These are phyloP conservation scores for Blastocystis sp. DNA, from an alignment of 352 stramenopile species.

Conservation along the genomic window DNA sequence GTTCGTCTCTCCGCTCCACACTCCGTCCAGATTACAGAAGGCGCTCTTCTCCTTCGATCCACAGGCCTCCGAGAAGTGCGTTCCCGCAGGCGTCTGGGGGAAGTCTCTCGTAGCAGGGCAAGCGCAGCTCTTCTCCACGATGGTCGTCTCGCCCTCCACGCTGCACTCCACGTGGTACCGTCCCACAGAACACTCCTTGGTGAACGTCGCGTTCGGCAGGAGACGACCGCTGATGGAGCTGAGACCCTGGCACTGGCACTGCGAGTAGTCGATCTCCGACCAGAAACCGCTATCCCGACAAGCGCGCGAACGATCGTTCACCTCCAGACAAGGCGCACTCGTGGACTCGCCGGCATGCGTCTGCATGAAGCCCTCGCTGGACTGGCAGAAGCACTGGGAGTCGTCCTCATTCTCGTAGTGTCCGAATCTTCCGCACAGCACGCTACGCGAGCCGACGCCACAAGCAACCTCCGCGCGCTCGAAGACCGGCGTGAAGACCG, in stretches of 20 bases:
- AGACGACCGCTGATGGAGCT: neutral
- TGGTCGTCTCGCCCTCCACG: neutral
- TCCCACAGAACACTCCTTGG: neutral
- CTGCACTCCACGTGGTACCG: neutral
- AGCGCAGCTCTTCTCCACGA: neutral
- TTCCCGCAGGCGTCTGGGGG: neutral
- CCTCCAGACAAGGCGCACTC: neutral
- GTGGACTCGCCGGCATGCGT: neutral
- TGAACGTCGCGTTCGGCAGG: neutral
- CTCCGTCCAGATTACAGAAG: neutral
- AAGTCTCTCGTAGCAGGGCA: neutral
- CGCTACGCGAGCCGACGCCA: neutral
- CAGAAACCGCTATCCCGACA: neutral
- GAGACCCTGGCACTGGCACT: neutral
- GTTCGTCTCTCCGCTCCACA: neutral
- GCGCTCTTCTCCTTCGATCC: neutral
- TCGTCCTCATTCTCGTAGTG: neutral
- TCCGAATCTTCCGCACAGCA: neutral
- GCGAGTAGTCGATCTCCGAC: neutral
- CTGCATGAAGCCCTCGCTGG: neutral
- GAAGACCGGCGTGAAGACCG: neutral
- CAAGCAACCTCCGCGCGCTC: neutral
- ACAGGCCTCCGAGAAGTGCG: neutral
- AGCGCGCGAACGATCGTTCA: neutral
- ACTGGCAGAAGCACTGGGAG: neutral